phyloP scores from a whole-genome alignment of 768 basidiomycete species.

The Terana coerulea region DNA sequence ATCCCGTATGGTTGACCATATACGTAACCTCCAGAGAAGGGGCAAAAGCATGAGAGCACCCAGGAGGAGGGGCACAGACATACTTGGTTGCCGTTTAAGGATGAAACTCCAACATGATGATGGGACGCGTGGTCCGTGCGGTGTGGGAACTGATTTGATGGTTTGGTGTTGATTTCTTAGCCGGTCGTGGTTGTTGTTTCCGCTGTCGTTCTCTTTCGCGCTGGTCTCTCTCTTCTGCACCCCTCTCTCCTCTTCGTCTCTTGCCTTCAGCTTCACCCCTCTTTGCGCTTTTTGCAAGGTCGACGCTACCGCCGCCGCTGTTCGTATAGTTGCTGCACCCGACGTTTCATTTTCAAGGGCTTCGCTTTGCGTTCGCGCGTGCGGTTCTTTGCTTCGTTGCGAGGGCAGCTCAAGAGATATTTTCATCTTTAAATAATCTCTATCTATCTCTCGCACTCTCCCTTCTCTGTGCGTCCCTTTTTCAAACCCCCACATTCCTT shows the following conservation, averaged over 20 bases:
- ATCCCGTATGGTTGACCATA: constrained; percentile 10
- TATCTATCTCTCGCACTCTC: constrained; percentile 16
- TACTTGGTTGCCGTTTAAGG: neutral
- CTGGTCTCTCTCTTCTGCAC: constrained; percentile 7
- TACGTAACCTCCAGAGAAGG: neutral
- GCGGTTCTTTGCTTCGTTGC: constrained; percentile 16
- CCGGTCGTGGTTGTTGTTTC: constrained; percentile 2
- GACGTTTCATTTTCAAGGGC: constrained; percentile 10
- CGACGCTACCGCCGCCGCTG: constrained; percentile 11
- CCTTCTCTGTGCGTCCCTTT: constrained; percentile 15
- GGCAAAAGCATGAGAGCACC: constrained; percentile 18
- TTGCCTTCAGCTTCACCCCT: constrained; percentile 12
- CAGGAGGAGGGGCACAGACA: constrained; percentile 18
- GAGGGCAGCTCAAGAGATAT: constrained; percentile 18
- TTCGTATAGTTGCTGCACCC: constrained; percentile 7
- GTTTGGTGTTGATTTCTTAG: constrained; percentile 1
- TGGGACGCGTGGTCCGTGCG: neutral
- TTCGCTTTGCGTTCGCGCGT: constrained; percentile 15
- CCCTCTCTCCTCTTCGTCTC: constrained; percentile 5
- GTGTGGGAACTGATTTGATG: constrained; percentile 2
- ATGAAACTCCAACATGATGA: neutral
- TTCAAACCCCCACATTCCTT: constrained; percentile 26
- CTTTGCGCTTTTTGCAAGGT: constrained; percentile 11
- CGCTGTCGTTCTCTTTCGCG: neutral
- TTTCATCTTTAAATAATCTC: constrained; percentile 20